Percentiles rank a stretch among this genome's conserved stretches.
Conservation (phyloP, 2,329 filamentous ascomycete genomes). For the Herpotrichia juniperi region DNA sequence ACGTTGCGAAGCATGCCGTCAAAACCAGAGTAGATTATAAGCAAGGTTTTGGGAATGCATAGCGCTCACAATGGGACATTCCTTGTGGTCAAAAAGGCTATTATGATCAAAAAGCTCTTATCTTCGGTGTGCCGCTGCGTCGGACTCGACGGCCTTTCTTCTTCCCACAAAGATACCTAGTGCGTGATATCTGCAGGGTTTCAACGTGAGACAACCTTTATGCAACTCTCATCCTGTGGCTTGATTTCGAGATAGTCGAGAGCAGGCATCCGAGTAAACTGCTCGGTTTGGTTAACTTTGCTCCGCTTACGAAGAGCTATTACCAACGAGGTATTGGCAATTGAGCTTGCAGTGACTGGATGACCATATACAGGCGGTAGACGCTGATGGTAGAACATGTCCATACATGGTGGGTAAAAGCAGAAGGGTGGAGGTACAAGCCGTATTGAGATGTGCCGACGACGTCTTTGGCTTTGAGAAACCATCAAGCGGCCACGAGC, state of each 20-base stretch:
- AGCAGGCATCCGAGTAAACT: neutral
- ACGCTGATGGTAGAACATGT: no score
- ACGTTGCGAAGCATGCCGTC: no score
- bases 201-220: slow-evolving; percentile 1
- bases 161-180: neutral
- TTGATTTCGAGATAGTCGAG: neutral
- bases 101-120: neutral
- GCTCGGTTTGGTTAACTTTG: neutral
- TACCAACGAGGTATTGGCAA: neutral
- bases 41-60: neutral
- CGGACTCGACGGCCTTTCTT: neutral
- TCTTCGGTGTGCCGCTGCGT: neutral
- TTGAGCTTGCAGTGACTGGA: no score
- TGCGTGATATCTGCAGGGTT: slow-evolving; percentile 3
- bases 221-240: neutral
- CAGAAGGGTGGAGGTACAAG: neutral
- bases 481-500: neutral
- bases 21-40: no score
- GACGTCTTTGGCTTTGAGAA: neutral
- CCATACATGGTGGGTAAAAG: neutral
- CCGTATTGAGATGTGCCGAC: no score
- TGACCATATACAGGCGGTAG: no score
- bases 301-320: neutral
- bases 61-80: neutral
- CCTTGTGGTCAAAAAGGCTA: no score